phyloP scores from a whole-genome alignment of 345 rosid genomes.

The Jatropha curcas region DNA sequence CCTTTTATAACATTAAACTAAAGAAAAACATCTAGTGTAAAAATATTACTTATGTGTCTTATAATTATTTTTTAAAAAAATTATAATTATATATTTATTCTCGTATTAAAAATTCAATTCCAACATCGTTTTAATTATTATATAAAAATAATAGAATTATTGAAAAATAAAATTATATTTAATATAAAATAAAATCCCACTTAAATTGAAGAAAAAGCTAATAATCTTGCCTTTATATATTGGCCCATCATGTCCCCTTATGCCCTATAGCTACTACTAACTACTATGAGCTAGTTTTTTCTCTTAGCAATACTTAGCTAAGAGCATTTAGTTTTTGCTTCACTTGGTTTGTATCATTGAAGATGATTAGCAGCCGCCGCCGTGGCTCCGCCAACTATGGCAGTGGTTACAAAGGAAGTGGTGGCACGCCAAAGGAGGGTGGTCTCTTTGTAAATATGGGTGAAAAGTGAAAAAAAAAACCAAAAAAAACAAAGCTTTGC shows the following conservation, averaged over 20 bases:
- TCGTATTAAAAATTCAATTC: too few relatives aligned
- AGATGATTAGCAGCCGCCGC: constrained; percentile 13
- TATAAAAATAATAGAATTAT: too few relatives aligned
- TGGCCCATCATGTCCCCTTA: constrained; percentile 47
- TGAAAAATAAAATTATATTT: background rate
- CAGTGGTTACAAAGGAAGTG: constrained; percentile 16
- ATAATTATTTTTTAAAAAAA: too few relatives aligned
- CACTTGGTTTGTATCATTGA: background rate
- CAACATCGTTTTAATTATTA: too few relatives aligned
- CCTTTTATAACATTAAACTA: background rate
- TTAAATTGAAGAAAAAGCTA: constrained; percentile 37
- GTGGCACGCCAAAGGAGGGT: constrained; percentile 21
- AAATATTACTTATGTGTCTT: background rate
- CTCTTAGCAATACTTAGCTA: constrained; percentile 4
- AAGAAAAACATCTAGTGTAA: background rate
- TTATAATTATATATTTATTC: too few relatives aligned
- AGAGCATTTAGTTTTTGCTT: constrained; percentile 2
- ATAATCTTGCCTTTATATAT: constrained; percentile 61
- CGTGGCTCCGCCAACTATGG: constrained; percentile 9
- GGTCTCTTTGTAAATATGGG: constrained; percentile 37
- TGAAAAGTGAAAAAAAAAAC: constrained; percentile 23
- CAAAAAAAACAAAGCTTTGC: constrained; percentile 47
- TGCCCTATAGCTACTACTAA: constrained; percentile 25
- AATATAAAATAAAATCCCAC: constrained; percentile 23
- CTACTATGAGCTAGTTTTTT: background rate